Percentiles rank a stretch among this genome's conserved stretches.
phyloP scores from a whole-genome alignment of 2,329 filamentous ascomycete species.

The Phialophora chinensis region DNA sequence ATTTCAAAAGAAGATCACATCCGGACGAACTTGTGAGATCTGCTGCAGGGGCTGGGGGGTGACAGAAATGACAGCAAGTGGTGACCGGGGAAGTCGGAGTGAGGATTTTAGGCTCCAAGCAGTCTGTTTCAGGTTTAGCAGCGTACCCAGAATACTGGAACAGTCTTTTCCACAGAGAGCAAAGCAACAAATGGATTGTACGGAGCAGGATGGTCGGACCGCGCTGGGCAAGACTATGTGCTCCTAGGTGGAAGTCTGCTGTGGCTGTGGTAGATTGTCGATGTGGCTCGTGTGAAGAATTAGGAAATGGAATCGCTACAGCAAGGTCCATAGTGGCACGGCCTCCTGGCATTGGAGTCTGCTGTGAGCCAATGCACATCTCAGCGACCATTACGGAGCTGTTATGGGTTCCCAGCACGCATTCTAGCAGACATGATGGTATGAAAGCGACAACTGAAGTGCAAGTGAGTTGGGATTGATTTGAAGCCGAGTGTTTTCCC shows the following conservation, averaged over 20 bases:
- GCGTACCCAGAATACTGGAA: conserved; percentile 15
- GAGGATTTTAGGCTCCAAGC: conserved; percentile 16
- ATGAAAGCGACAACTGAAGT: background rate
- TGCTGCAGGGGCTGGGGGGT: conserved; percentile 28
- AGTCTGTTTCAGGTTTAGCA: conserved; percentile 27
- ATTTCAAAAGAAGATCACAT: conserved; percentile 7
- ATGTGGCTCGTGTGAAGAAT: background rate
- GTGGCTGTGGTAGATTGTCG: background rate
- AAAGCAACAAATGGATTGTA: background rate
- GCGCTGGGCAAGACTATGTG: background rate
- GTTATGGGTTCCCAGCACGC: background rate
- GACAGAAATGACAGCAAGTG: conserved; percentile 3
- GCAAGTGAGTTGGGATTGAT: conserved; percentile 5
- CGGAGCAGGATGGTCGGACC: no score
- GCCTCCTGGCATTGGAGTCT: background rate
- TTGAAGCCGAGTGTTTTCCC: background rate
- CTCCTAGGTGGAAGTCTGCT: background rate
- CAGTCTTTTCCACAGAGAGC: background rate
- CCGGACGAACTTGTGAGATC: conserved; percentile 18
- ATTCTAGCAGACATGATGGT: background rate
- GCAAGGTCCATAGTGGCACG: background rate
- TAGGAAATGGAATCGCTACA: background rate
- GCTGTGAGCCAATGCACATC: background rate
- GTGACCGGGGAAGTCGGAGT: conserved; percentile 24
- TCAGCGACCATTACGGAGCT: no score